Base-by-base conservation (phyloP, 2,329 filamentous ascomycete genomes). In the Trichoderma asperellum region DNA sequence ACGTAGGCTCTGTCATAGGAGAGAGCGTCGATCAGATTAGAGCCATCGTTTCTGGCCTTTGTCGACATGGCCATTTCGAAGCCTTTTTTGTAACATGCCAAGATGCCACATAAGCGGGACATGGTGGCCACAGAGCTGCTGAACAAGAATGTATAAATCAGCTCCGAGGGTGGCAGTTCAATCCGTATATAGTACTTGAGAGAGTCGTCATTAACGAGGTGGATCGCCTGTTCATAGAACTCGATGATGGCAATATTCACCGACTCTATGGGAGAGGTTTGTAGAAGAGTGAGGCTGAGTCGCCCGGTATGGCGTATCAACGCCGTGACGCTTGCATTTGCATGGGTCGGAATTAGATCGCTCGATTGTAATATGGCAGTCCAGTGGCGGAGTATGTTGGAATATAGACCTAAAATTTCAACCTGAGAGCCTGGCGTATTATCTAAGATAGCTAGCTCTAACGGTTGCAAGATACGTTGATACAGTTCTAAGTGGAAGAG, bases 101-200 rank as follows among this genome's bases (percentile, higher is more conserved):
- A 83, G 32, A 94, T 84, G 60, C 85, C 84, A 76, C 89, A 93
- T 40, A 93, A 85, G 6, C 90, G 88, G 7, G 92, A 92, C 4
- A 92, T 82, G 18, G 87, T 87, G 21, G 85, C 85, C 16, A 89
- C 82, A 2, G 88, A 91, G 24, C 84, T 80, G 69, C 84, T 86
- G 77, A 96, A 94, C 72, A 89, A 83, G 49, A 96, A 82, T 11
- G 85, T 85, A 79, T 96, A 96, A 27, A 94, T 83, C 11, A 93
- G 84, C 4, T 86, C 82, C 1, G 89, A 84, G 0, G 90, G 85
- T 0, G 92, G 93, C 24, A 94, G 86, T 68, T 88, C 85, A 72
- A 95, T 88, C 29, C 88, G 87, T 52, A 93, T 83, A 70, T 84
- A 82, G 11, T 81, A 79, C 60, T 87, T 84, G 11, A 88, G 78